Evolutionary conservation across 2,329 filamentous ascomycete species (phyloP).

Genomic region (Ramularia endophylla): DNA sequence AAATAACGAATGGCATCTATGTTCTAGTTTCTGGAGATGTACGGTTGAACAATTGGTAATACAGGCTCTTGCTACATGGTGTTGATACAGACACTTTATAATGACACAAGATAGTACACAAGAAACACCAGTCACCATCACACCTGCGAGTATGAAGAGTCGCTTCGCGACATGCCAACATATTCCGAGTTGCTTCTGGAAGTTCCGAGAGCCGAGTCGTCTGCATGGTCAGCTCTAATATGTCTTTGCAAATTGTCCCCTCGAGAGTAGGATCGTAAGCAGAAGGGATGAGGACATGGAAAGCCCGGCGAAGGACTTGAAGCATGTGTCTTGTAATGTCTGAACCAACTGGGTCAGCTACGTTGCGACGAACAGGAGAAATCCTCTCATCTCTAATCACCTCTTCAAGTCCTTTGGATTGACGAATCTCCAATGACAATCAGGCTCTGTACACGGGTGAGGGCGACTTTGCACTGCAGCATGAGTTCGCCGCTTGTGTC

Average conservation of each 20-base stretch:
- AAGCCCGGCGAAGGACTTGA: too few species aligned
- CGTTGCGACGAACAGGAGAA: not conserved
- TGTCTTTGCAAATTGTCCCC: constrained; percentile 6
- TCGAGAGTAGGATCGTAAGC: constrained; percentile 3
- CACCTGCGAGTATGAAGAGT: too few species aligned
- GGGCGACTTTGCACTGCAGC: not conserved
- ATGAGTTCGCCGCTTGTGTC: constrained; percentile 8
- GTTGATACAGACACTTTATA: too few species aligned
- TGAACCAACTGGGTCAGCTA: too few species aligned
- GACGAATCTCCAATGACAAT: constrained; percentile 6
- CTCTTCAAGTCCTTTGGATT: constrained; percentile 8
- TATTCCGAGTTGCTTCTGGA: not conserved
- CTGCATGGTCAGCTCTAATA: not conserved
- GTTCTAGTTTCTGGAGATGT: too few species aligned
- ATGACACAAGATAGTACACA: too few species aligned
- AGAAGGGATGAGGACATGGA: constrained; percentile 1
- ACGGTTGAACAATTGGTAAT: too few species aligned
- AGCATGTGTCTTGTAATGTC: too few species aligned
- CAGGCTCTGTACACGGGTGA: not conserved
- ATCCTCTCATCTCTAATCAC: not conserved
- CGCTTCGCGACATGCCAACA: constrained; percentile 3
- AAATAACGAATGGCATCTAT: too few species aligned
- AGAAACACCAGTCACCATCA: too few species aligned
- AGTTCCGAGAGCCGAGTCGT: constrained; percentile 5
- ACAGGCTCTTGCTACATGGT: too few species aligned